A percentile compares a stretch with the other conserved stretches of the same genome.
phyloP scores from a whole-genome alignment of 306 rosid species.

The Ziziphus jujuba region DNA sequence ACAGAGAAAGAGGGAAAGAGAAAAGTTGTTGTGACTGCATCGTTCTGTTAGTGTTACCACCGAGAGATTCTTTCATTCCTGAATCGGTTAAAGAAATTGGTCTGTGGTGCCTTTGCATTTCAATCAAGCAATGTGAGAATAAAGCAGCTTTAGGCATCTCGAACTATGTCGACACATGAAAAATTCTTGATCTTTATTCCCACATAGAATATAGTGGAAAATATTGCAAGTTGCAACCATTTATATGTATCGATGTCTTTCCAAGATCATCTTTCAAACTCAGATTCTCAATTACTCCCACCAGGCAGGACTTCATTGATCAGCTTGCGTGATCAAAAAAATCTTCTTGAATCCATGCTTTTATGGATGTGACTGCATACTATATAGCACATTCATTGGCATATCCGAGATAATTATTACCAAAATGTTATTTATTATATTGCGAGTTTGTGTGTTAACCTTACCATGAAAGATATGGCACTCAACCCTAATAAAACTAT shows the following conservation, averaged over 20 bases:
- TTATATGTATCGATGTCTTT: not conserved
- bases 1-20: not conserved
- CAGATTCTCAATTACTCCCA: not conserved
- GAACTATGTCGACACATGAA: constrained; percentile 4
- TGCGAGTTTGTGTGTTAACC: no score
- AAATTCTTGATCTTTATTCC: not conserved
- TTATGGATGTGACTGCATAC: no score
- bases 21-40: not conserved
- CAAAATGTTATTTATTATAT: no score
- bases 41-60: not conserved
- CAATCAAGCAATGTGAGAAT: constrained; percentile 9
- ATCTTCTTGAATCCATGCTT: no score
- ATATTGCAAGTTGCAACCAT: constrained; percentile 11
- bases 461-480: no score
- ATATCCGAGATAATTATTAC: no score
- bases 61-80: not conserved
- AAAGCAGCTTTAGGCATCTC: constrained; percentile 10
- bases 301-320: no score
- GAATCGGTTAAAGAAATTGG: constrained; percentile 4
- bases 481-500: no score
- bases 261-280: no score
- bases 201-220: not conserved
- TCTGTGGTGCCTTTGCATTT: not conserved
- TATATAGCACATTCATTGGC: no score
- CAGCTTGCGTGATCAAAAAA: no score